These are phyloP conservation scores for Hymenoscyphus fructigenus DNA, from an alignment of 2,329 filamentous ascomycete genomes.

Conservation along the genomic window DNA sequence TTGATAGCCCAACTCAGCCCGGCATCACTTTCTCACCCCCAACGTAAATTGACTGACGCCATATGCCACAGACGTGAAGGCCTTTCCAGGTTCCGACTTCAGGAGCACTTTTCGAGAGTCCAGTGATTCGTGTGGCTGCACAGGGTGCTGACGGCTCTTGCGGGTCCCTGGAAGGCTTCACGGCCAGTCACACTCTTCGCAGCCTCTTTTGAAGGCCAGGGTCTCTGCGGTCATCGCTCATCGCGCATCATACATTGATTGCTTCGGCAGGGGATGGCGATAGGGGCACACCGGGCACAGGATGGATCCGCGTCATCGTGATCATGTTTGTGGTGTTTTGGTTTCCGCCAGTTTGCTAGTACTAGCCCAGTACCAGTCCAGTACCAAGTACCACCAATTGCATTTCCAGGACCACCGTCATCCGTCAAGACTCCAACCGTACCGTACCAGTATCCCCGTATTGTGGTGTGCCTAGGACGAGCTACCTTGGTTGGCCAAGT, in stretches of 20 bases:
- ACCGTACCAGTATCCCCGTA: neutral
- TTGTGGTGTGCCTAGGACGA: neutral
- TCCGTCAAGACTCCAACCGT: neutral
- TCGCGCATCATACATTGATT: neutral
- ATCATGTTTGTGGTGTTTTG: neutral
- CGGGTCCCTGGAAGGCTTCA: neutral
- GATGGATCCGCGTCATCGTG: neutral
- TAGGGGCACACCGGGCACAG: neutral
- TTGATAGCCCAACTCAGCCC: neutral
- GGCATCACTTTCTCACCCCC: neutral
- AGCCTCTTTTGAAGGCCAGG: neutral
- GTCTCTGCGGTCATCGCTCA: constrained; percentile 1
- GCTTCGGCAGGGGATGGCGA: neutral
- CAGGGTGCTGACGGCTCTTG: neutral
- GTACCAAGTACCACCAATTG: neutral
- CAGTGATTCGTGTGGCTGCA: constrained; percentile 1
- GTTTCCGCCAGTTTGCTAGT: neutral
- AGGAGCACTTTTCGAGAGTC: neutral
- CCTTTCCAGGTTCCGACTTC: neutral
- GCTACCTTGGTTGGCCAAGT: neutral
- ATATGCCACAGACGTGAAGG: too few species aligned
- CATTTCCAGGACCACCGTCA: neutral
- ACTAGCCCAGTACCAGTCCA: neutral
- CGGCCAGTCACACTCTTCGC: neutral
- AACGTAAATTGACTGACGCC: neutral